Evolutionary conservation across 1,139 yeast genomes (phyloP).

Genomic region (Pneumocystis canis): DNA sequence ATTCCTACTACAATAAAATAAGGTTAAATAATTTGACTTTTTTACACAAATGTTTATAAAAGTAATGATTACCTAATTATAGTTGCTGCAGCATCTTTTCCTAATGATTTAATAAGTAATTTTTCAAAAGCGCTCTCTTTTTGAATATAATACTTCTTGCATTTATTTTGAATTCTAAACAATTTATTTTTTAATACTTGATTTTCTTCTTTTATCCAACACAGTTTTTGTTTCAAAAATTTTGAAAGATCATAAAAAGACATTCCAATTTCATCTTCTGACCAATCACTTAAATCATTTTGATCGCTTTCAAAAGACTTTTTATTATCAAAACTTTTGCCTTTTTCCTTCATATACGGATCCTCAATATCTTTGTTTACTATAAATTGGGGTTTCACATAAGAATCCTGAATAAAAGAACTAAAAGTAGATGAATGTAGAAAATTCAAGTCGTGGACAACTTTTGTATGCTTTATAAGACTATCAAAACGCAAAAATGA

Average conservation of each 20-base stretch:
- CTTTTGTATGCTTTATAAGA: neutral
- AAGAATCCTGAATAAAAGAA: neutral
- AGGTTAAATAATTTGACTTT: neutral
- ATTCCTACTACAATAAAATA: neutral
- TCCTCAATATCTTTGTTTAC: neutral
- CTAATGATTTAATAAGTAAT: neutral
- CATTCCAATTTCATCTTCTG: neutral
- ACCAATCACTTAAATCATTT: neutral
- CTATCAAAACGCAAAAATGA: neutral
- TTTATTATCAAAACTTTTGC: neutral
- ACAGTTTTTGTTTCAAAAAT: neutral
- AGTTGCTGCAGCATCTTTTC: neutral
- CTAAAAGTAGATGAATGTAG: neutral
- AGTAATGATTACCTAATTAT: neutral
- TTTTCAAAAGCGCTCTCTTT: neutral
- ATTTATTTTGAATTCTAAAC: neutral
- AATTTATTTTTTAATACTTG: neutral
- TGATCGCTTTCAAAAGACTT: neutral
- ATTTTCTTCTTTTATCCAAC: neutral
- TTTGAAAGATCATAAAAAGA: neutral
- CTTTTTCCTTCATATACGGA: neutral
- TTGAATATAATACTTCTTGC: neutral
- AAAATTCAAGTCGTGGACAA: neutral
- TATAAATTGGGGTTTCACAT: neutral
- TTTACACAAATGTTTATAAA: neutral